phyloP scores from a whole-genome alignment of 2,329 filamentous ascomycete genomes.

The Scolecobasidium constrictum region DNA sequence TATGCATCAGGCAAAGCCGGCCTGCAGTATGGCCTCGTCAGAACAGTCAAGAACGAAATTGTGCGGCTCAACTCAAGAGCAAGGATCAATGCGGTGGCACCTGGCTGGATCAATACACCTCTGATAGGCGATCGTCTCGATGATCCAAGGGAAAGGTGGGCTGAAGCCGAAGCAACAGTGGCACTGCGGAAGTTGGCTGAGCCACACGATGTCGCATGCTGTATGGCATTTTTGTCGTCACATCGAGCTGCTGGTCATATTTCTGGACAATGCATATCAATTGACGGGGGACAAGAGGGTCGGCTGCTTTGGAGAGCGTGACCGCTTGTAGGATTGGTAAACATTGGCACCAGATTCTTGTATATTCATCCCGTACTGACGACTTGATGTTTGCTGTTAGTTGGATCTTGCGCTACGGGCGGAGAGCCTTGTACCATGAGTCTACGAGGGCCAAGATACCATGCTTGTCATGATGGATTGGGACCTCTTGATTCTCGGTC shows the following conservation, averaged over 20 bases:
- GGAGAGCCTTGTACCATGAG: too few relatives aligned
- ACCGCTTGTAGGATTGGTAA: too few relatives aligned
- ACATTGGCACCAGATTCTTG: too few relatives aligned
- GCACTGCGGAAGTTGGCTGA: constrained; percentile 36
- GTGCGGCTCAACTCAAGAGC: constrained; percentile 38
- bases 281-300: constrained; percentile 42
- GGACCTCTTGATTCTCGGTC: too few relatives aligned
- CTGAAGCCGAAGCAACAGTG: constrained; percentile 39
- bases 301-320: constrained; percentile 39
- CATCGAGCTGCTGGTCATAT: constrained; percentile 43
- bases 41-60: constrained; percentile 45
- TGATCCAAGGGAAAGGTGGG: constrained; percentile 38
- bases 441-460: too few relatives aligned
- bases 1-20: constrained; percentile 41
- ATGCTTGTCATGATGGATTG: too few relatives aligned
- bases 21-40: constrained; percentile 42
- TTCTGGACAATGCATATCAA: constrained; percentile 41
- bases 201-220: constrained; percentile 37
- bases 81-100: constrained; percentile 42
- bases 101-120: constrained; percentile 37
- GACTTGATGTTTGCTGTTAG: too few relatives aligned
- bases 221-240: constrained; percentile 39
- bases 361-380: too few relatives aligned
- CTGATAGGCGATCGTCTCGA: constrained; percentile 39
- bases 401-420: too few relatives aligned